These are phyloP conservation scores for Lathyrus tuberosus DNA, from an alignment of 306 rosid genomes.

Conservation along the genomic window DNA sequence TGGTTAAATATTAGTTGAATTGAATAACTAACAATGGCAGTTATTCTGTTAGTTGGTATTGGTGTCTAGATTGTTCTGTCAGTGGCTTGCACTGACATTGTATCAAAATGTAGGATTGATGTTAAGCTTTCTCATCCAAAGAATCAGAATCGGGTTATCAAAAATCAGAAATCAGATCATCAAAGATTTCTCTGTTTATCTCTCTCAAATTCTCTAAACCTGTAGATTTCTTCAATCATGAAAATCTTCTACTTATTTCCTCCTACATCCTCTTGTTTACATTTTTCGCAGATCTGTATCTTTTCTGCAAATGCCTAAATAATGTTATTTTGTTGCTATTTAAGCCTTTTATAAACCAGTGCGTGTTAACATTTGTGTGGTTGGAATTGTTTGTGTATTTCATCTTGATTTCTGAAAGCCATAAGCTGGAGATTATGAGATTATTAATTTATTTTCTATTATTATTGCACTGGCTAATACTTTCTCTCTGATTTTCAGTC, in stretches of 20 bases:
- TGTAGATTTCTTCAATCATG: neutral
- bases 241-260: slow-evolving; percentile 21
- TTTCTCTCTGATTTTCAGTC: slow-evolving; percentile 65
- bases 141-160: neutral
- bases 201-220: slow-evolving; percentile 8
- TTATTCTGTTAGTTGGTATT: neutral
- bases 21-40: neutral
- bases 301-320: slow-evolving; percentile 33
- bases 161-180: slow-evolving; percentile 9
- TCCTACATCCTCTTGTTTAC: neutral
- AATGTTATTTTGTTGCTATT: slow-evolving; percentile 18
- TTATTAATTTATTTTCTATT: slow-evolving; percentile 16
- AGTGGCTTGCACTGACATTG: neutral
- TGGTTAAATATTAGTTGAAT: neutral
- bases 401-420: slow-evolving; percentile 26
- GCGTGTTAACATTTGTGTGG: slow-evolving; percentile 25
- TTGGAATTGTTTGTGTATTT: slow-evolving; percentile 28
- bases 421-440: slow-evolving; percentile 22
- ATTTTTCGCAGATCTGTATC: slow-evolving; percentile 8
- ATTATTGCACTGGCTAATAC: slow-evolving; percentile 36
- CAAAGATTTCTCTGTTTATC: neutral
- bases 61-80: neutral
- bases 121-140: slow-evolving; percentile 13
- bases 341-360: slow-evolving; percentile 12
- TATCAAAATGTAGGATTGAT: neutral